A percentile compares a stretch with the other conserved stretches of the same genome.
phyloP scores from a whole-genome alignment of 352 stramenopile genomes.

The Saprolegnia parasitica region DNA sequence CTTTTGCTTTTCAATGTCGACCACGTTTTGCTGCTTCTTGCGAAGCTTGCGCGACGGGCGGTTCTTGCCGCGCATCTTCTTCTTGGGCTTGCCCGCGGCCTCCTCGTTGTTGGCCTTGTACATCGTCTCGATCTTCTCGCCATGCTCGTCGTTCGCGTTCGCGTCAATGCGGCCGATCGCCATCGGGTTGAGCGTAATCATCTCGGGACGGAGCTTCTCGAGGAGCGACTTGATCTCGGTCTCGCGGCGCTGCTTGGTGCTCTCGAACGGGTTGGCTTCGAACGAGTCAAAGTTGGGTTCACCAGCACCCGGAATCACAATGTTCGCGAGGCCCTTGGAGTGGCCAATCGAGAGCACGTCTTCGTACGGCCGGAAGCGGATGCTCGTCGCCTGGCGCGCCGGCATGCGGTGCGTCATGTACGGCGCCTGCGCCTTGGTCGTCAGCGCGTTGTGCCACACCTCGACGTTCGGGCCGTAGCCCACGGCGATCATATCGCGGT shows the following conservation, averaged over 20 bases:
- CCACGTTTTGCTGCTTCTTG: constrained; percentile 98
- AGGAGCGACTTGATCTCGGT: constrained; percentile 94
- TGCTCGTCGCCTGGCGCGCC: constrained; percentile 72
- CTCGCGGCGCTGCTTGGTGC: constrained; percentile 94
- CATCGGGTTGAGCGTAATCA: constrained; percentile 96
- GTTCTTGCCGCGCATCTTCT: constrained; percentile 96
- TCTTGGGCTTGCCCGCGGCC: constrained; percentile 69
- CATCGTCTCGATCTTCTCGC: constrained; percentile 76
- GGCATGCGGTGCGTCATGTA: constrained; percentile 91
- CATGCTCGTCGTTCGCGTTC: constrained; percentile 81
- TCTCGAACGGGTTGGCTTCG: constrained; percentile 97
- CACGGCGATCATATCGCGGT: constrained; percentile 80
- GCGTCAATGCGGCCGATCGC: constrained; percentile 91
- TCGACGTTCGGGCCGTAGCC: constrained; percentile 95
- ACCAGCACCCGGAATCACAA: constrained; percentile 94
- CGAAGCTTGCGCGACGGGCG: constrained; percentile 94
- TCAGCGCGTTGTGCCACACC: constrained; percentile 89
- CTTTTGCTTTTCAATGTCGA: constrained; percentile 92
- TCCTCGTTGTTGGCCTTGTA: constrained; percentile 51
- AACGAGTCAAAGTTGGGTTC: constrained; percentile 98
- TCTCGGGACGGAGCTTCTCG: constrained; percentile 97
- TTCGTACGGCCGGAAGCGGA: constrained; percentile 98
- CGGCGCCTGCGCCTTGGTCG: constrained; percentile 58
- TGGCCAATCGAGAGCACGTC: constrained; percentile 97
- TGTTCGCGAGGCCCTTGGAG: constrained; percentile 64